Base-by-base conservation (phyloP, 345 rosid species). In the Salix dunnii region DNA sequence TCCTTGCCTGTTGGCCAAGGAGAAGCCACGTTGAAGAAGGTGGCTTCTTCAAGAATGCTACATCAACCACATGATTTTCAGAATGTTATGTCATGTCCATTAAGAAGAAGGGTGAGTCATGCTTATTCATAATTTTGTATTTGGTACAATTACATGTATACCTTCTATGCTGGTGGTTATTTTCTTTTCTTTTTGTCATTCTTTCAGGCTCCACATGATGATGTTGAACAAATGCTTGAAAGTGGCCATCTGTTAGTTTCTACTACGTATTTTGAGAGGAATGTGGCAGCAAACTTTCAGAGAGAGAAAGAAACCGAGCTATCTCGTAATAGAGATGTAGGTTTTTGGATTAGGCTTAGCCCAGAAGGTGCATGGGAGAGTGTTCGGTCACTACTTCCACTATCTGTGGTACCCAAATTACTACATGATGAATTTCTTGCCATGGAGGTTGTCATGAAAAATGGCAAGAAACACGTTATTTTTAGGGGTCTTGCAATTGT, bases 391-490 rank as follows among this genome's bases (percentile, higher is more conserved):
- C 80, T 92, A 81, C 97, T 96, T 84, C 95, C 99, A 0, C 77
- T 92, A 75, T 89, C 97, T 35, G 89, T 93, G 40, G 92, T 88
- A 68, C 99, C 99, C 31, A 93, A 87, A 78, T 82, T 82, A 74
- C 78, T 92, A 33, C 78, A 87, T 58, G 81, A 84, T 63, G 90
- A 93, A 72, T 92, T 84, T 76, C 68, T 92, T 82, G 99, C 97
- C 64, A 87, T 96, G 88, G 99, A 93, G 84, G 91, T 92, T 80
- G 79, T 85, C 67, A 84, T 93, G 91, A 92, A 89, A 88, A 88
- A 92, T 88, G 97, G 99, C 76, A 92, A 90, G 93, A 96, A 93
- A 84, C 97, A 93, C 76, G 96, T 85, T 72, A 83, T 89, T 85
- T 92, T 96, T 80, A 91, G 99, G 88, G 84, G 96, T 77, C 92